These are phyloP conservation scores for Sclerotinia sclerotiorum DNA, from an alignment of 2,329 filamentous ascomycete species.

Conservation along the genomic window DNA sequence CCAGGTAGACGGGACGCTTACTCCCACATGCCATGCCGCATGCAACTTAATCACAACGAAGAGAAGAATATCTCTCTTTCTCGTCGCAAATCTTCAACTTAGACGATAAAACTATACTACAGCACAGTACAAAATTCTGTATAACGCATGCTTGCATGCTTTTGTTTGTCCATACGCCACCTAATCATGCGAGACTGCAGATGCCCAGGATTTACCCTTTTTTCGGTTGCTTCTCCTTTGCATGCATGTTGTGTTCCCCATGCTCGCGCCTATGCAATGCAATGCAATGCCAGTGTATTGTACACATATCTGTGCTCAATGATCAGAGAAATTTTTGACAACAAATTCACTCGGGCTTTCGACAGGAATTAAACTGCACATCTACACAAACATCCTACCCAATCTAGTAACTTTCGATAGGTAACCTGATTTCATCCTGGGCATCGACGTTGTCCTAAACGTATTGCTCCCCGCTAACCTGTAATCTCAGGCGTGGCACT, in stretches of 20 bases:
- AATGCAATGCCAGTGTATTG: conserved; percentile 4
- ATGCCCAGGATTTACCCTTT: background rate
- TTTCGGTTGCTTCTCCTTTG: background rate
- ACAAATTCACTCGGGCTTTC: background rate
- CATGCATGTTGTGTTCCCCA: conserved; percentile 4
- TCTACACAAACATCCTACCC: background rate
- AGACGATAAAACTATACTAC: background rate
- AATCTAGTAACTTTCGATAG: background rate
- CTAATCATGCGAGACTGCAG: background rate
- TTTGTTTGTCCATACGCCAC: background rate
- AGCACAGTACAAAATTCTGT: background rate
- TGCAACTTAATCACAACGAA: background rate
- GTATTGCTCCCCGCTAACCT: conserved; percentile 1
- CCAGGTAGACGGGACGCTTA: background rate
- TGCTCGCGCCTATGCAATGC: background rate
- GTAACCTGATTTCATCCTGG: background rate
- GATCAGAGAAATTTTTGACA: background rate
- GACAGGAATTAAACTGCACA: background rate
- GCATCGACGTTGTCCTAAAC: background rate
- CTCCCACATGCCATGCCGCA: background rate
- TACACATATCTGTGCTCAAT: background rate
- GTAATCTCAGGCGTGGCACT: too few relatives aligned
- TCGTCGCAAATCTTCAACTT: background rate
- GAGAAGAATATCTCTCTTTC: background rate
- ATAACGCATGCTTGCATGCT: background rate